Conservation (phyloP, 805 yeast species). For the Kluyveromyces siamensis region DNA sequence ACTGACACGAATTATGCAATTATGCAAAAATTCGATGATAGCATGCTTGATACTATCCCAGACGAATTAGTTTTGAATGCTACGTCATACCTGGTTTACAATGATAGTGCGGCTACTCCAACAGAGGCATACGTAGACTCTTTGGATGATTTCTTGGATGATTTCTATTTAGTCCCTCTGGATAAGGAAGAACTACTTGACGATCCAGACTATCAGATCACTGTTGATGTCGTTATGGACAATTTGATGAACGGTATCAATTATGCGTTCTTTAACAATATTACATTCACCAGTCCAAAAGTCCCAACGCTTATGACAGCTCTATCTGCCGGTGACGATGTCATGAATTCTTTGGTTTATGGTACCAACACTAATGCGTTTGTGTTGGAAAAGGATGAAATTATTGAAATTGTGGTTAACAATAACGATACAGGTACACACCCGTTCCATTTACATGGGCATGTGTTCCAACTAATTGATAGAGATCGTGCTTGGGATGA, state of each 20-base stretch:
- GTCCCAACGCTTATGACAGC: constrained; percentile 81
- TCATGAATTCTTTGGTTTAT: constrained; percentile 44
- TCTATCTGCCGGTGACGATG: constrained; percentile 57
- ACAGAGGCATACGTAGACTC: constrained; percentile 37
- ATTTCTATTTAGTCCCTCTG: constrained; percentile 63
- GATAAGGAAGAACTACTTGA: constrained; percentile 45
- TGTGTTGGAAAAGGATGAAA: constrained; percentile 46
- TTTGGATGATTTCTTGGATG: constrained; percentile 55
- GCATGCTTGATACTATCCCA: constrained; percentile 75
- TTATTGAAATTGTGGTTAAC: constrained; percentile 76
- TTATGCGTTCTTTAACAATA: constrained; percentile 93
- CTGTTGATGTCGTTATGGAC: constrained; percentile 74
- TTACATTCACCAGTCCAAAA: constrained; percentile 68
- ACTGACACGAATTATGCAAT: constrained; percentile 68
- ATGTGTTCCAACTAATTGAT: constrained; percentile 68
- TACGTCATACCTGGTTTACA: constrained; percentile 66
- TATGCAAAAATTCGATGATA: constrained; percentile 70
- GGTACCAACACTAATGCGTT: constrained; percentile 75
- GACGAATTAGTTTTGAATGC: constrained; percentile 53
- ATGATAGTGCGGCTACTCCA: constrained; percentile 34
- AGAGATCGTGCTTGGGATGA: constrained; percentile 57
- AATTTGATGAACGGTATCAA: constrained; percentile 80
- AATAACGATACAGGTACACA: constrained; percentile 87
- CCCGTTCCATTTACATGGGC: constrained; percentile 97
- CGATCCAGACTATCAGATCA: constrained; percentile 60